Evolutionary conservation across 768 basidiomycete genomes (phyloP).

Genomic region (Leccinum obscurum): DNA sequence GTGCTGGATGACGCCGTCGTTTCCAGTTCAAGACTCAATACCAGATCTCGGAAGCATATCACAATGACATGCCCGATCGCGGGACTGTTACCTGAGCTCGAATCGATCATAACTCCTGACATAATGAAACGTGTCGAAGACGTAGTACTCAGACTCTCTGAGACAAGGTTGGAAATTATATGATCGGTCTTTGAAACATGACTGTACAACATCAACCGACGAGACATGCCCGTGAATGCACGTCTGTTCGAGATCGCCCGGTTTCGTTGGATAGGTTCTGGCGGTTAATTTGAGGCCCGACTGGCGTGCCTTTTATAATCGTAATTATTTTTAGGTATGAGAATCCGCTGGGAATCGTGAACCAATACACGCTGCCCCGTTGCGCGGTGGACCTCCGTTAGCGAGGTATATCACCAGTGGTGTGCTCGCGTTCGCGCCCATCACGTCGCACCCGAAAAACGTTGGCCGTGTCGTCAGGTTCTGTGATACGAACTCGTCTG

Average conservation of each 20-base stretch:
- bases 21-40: conserved; percentile 91
- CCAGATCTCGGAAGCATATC: conserved; percentile 91
- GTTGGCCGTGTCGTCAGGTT: conserved; percentile 40
- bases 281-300: conserved; percentile 82
- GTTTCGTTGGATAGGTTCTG: conserved; percentile 75
- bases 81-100: conserved; percentile 96
- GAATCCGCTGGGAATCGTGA: conserved; percentile 94
- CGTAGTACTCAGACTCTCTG: conserved; percentile 74
- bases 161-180: conserved; percentile 95
- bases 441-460: conserved; percentile 46
- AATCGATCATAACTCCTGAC: conserved; percentile 93
- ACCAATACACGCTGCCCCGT: conserved; percentile 63
- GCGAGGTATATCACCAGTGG: conserved; percentile 63
- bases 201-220: conserved; percentile 91
- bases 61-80: conserved; percentile 89
- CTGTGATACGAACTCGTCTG: conserved; percentile 34
- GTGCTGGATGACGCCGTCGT: conserved; percentile 2
- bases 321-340: conserved; percentile 66
- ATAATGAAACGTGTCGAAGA: conserved; percentile 99
- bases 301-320: not conserved
- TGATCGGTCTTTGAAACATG: conserved; percentile 93
- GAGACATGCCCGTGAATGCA: conserved; percentile 90
- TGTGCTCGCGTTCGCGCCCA: conserved; percentile 28
- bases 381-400: conserved; percentile 46
- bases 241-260: conserved; percentile 90